Conservation (phyloP, 1,284 basidiomycete species). For the Rhodotorula sp. region DNA sequence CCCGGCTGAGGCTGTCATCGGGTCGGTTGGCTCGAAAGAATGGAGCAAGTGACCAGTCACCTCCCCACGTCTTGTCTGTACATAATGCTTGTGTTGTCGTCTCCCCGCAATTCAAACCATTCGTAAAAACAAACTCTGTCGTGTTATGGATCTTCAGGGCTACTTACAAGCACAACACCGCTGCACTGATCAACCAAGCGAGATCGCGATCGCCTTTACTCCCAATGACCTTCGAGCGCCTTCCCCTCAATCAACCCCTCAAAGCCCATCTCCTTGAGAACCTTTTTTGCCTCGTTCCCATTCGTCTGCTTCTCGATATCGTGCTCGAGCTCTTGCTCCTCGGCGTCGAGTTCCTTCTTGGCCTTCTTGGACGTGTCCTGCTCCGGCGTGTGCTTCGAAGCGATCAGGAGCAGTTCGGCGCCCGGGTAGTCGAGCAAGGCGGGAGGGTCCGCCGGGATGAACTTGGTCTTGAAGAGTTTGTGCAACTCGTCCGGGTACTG, state of each 20-base stretch:
- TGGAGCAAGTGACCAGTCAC: too few relatives aligned
- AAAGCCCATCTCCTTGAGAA: slow-evolving; percentile 27
- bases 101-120: too few relatives aligned
- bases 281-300: slow-evolving; percentile 45
- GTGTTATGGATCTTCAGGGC: background rate
- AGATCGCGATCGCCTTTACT: slow-evolving; percentile 7
- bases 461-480: slow-evolving; percentile 49
- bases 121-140: too few relatives aligned
- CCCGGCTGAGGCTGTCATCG: slow-evolving; percentile 2
- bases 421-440: slow-evolving; percentile 61
- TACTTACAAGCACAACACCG: background rate
- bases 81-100: too few relatives aligned
- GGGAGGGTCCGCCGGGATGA: slow-evolving; percentile 58
- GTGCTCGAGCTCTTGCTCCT: slow-evolving; percentile 54
- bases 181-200: background rate
- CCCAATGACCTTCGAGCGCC: slow-evolving; percentile 42
- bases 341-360: slow-evolving; percentile 55
- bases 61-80: too few relatives aligned
- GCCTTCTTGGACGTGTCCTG: slow-evolving; percentile 57
- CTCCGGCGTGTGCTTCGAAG: slow-evolving; percentile 56
- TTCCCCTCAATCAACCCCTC: slow-evolving; percentile 33
- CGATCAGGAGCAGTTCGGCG: slow-evolving; percentile 61
- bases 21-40: too few relatives aligned
- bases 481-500: slow-evolving; percentile 38
- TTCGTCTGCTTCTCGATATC: slow-evolving; percentile 55